Evolutionary conservation across 2,329 filamentous ascomycete genomes (phyloP), one percentile per base, ranked within the genome.

Genomic region (Fusarium xylarioides): DNA sequence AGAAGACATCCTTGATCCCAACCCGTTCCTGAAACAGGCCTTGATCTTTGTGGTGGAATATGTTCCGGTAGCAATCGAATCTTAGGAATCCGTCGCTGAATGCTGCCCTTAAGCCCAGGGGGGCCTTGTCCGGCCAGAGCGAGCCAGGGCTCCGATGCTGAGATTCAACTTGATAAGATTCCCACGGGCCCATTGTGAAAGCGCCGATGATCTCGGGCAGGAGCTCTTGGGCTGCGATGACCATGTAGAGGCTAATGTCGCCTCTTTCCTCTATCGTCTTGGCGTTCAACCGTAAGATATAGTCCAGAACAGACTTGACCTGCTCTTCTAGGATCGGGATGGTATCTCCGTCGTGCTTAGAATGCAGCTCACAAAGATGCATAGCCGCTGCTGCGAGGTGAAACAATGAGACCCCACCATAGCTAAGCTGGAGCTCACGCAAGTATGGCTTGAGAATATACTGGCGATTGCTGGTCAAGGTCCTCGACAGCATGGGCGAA

Each of bases 11-110:
- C 3, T 30, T 47, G 14, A 47, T n/a, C 0, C 12, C 12, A 11
- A 6, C 4, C 0, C 12, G 26, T 3, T 30, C 14, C 19, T 15
- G 26, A 1, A 47, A 21, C 0, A 30, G 44, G 0, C 4, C 18
- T 21, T 2, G 19, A 2, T 11, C 12, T 15, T 47, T 21, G 44
- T n/a, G 14, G 0, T 30, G 4, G 6, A 47, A 47, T 1, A 30
- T 1, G 0, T 7, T 30, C 0, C 44, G 26, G 26, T 47, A 47
- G 4, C 44, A 47, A 0, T 47, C 44, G 14, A 30, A 47, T 30
- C 44, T 47, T 30, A 47, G 44, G 4, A 47, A 47, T 11, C 26
- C 26, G 19, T 47, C 26, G 19, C 1, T 30, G 19, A 47, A 30
- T 16, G 26, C 14, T 6, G 0, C 11, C 26, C 26, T 47, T 16